phyloP scores from a whole-genome alignment of 257 asterid genomes.

The Petunia axillaris region DNA sequence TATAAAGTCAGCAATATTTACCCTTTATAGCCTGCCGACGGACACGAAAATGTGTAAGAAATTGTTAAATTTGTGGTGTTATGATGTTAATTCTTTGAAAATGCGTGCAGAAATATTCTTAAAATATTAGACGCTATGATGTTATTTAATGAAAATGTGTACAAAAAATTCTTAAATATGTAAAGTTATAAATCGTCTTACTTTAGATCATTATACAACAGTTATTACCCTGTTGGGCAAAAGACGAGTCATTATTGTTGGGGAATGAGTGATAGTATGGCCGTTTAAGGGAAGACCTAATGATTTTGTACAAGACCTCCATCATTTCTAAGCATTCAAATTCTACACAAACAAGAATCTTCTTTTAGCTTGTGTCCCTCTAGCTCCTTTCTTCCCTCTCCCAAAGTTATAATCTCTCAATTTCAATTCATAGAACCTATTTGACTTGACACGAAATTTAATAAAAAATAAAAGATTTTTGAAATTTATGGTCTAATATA shows the following conservation, averaged over 20 bases:
- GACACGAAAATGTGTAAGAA: not conserved
- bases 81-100: conserved; percentile 7
- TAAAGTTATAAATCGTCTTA: conserved; percentile 20
- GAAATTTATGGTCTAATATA: too few species aligned
- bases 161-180: not conserved
- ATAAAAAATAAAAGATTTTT: too few species aligned
- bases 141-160: not conserved
- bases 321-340: conserved; percentile 45
- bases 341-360: conserved; percentile 40
- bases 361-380: not conserved
- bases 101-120: not conserved
- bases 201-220: not conserved
- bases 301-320: conserved; percentile 42
- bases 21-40: conserved; percentile 21
- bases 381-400: not conserved
- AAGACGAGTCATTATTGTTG: conserved; percentile 24
- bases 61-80: not conserved
- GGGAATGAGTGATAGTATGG: conserved; percentile 42
- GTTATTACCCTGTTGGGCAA: conserved; percentile 29
- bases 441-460: too few species aligned
- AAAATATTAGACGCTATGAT: not conserved
- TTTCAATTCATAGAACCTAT: too few species aligned
- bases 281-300: conserved; percentile 45
- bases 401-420: too few species aligned
- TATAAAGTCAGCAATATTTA: not conserved